Evolutionary conservation across 2,329 filamentous ascomycete species (phyloP), one percentile per base, ranked within the genome.

Genomic region (Fusarium penzigii): DNA sequence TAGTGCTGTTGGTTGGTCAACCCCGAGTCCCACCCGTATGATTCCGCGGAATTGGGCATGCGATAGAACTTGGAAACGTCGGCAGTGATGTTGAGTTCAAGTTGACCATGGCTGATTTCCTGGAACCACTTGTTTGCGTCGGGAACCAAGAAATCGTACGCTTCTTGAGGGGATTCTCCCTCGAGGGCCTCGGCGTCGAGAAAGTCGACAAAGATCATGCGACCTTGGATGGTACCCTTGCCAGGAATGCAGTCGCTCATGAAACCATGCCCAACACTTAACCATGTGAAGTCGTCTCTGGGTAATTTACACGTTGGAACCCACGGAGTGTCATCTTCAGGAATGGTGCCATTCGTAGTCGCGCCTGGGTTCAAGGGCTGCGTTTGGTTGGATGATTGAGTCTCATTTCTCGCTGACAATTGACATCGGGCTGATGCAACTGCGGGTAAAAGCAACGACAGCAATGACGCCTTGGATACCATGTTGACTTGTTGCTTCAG

Each of bases 151-250:
- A 56, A 29, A 39, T 62, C 51, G 12, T 53, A 48, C 1, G 70
- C 55, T 3, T 48, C 46, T 42, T 66, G 17, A 0, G 66, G 65
- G 1, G 64, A 55, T n/a, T 65, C 58, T 2, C 46, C 55, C 29
- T 62, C 56, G 17, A 48, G 49, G 0, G 56, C 56, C 10, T 61
- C 58, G 4, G 48, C 39, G 10, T 72, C 70, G 2, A 58, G 49
- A 44, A 72, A 73, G 57, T 73, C 70, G 47, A 73, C 61, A 51
- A 73, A 73, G 32, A 74, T 59, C 70, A 74, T 72, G 48, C 61
- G 66, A 14, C 62, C 68, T 10, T 49, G 57, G 2, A 71, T 55
- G 0, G 62, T 63, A 9, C 71, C 71, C 1, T 57, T 64, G 47
- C 65, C 67, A 1, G 70, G 62, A 2, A 68, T 67, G 48, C 69